Evolutionary conservation across 2,329 filamentous ascomycete genomes (phyloP).

Genomic region (Calonectria pteridis): DNA sequence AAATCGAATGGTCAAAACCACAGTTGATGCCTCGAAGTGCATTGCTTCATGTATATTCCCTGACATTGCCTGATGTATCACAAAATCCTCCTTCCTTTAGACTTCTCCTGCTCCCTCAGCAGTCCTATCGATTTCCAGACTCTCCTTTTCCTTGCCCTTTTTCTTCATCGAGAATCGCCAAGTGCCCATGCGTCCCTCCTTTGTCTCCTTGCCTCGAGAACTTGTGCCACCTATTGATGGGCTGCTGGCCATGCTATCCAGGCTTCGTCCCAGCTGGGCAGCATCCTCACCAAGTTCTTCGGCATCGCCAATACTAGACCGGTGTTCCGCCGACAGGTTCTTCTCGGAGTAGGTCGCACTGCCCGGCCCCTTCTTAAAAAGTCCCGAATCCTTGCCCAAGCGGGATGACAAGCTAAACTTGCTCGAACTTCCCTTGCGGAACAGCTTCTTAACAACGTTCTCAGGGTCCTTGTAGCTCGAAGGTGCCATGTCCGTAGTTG

Average conservation of each 20-base stretch:
- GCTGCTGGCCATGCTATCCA: slow-evolving; percentile 69
- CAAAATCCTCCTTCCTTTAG: slow-evolving; percentile 18
- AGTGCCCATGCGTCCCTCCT: slow-evolving; percentile 62
- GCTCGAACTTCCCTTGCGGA: slow-evolving; percentile 74
- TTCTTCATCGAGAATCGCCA: slow-evolving; percentile 73
- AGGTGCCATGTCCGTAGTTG: slow-evolving; percentile 65
- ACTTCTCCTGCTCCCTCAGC: slow-evolving; percentile 46
- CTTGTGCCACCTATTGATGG: slow-evolving; percentile 66
- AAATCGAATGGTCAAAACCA: background rate
- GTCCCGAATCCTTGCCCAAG: slow-evolving; percentile 64
- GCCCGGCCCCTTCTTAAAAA: slow-evolving; percentile 71
- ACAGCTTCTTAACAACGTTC: slow-evolving; percentile 70
- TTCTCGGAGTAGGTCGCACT: slow-evolving; percentile 70
- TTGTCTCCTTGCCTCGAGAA: slow-evolving; percentile 55
- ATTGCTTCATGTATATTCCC: slow-evolving; percentile 22
- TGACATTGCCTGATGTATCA: slow-evolving; percentile 29
- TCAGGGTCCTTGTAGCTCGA: slow-evolving; percentile 63
- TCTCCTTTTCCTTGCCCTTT: slow-evolving; percentile 68
- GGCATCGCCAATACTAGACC: slow-evolving; percentile 69
- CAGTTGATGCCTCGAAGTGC: background rate
- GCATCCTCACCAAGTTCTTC: slow-evolving; percentile 65
- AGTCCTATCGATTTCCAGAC: slow-evolving; percentile 62
- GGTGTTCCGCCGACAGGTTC: slow-evolving; percentile 65
- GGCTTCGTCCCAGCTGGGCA: slow-evolving; percentile 60
- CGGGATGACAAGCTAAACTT: slow-evolving; percentile 74